phyloP scores from a whole-genome alignment of 768 basidiomycete genomes.

The Suillus occidentalis region DNA sequence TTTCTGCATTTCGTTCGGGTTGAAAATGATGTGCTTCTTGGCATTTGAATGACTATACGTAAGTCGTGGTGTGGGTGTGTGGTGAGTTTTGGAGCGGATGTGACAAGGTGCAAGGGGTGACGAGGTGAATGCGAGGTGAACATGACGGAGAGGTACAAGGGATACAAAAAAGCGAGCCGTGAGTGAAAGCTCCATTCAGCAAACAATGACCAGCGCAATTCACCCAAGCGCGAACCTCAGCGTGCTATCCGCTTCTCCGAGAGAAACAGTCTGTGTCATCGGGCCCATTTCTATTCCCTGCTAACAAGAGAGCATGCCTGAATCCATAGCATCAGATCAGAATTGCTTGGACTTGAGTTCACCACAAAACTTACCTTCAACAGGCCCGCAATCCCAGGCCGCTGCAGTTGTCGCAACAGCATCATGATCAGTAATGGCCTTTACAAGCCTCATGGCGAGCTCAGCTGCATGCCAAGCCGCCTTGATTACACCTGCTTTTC shows the following conservation, averaged over 20 bases:
- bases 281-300: too few species aligned
- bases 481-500: conserved; percentile 87
- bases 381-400: conserved; percentile 84
- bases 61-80: neutral
- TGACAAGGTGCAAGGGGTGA: neutral
- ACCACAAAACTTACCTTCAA: conserved; percentile 67
- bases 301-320: conserved; percentile 94
- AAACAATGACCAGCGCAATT: too few species aligned
- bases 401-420: conserved; percentile 71
- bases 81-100: neutral
- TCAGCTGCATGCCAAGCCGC: conserved; percentile 95
- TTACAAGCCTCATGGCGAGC: conserved; percentile 86
- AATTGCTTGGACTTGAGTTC: neutral
- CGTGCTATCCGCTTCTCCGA: too few species aligned
- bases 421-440: conserved; percentile 75
- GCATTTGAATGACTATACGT: too few species aligned
- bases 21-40: conserved; percentile 92
- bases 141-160: neutral
- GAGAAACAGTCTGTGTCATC: too few species aligned
- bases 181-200: too few species aligned
- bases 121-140: neutral
- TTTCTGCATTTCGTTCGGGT: conserved; percentile 82
- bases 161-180: too few species aligned
- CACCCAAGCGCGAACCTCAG: too few species aligned
- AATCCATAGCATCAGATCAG: neutral